phyloP scores from a whole-genome alignment of 2,329 filamentous ascomycete species.

The Whalleya microplaca region DNA sequence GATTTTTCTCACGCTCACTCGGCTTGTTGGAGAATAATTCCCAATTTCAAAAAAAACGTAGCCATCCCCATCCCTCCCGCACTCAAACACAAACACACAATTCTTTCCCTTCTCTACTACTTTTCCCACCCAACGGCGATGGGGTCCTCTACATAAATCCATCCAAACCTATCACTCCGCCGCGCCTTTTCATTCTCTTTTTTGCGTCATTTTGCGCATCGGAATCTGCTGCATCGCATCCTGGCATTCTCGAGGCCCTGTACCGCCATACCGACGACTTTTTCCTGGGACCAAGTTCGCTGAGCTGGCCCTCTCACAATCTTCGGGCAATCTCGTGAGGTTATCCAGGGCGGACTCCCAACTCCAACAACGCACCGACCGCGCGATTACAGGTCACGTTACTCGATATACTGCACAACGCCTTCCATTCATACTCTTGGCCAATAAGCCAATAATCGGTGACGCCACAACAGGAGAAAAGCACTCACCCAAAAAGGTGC shows the following conservation, averaged over 20 bases:
- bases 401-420: constrained; percentile 29
- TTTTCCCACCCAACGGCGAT: constrained; percentile 35
- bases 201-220: constrained; percentile 31
- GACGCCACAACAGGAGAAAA: background rate
- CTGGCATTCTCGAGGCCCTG: constrained; percentile 16
- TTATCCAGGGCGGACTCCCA: constrained; percentile 34
- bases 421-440: constrained; percentile 10
- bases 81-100: constrained; percentile 30
- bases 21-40: constrained; percentile 50
- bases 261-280: constrained; percentile 10
- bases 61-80: constrained; percentile 52
- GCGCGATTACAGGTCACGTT: constrained; percentile 38
- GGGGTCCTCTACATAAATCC: constrained; percentile 37
- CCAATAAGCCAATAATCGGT: background rate
- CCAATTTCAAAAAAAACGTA: constrained; percentile 51
- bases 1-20: constrained; percentile 48
- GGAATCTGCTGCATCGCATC: constrained; percentile 30
- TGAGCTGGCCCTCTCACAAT: constrained; percentile 15
- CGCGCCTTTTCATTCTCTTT: constrained; percentile 36
- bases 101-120: constrained; percentile 35
- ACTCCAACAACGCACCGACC: constrained; percentile 30
- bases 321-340: constrained; percentile 32
- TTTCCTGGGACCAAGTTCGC: constrained; percentile 21
- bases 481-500: background rate
- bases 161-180: constrained; percentile 43